Conservation (phyloP, 345 rosid genomes). For the Lepidium aucheri region DNA sequence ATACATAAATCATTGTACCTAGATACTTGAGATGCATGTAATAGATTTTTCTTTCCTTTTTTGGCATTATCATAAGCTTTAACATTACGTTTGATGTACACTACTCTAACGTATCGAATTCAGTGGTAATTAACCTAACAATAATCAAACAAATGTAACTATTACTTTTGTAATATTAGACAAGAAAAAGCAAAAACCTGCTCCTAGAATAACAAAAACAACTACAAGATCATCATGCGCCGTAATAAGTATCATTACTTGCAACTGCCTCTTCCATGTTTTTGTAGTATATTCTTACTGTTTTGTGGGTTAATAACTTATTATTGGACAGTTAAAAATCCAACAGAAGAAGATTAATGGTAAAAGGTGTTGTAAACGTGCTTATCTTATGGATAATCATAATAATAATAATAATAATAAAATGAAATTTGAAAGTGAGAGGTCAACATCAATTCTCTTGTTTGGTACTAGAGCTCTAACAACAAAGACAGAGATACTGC, state of each 20-base stretch:
- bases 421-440: background rate
- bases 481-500: conserved; percentile 20
- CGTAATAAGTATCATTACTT: background rate
- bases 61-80: background rate
- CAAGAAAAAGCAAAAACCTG: too few species aligned
- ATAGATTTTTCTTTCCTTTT: background rate
- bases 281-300: background rate
- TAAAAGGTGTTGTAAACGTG: background rate
- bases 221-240: background rate
- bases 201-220: too few species aligned
- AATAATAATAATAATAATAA: background rate
- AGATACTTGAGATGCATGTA: background rate
- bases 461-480: background rate
- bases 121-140: background rate
- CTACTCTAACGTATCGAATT: background rate
- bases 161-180: too few species aligned
- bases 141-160: too few species aligned
- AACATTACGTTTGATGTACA: background rate
- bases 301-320: conserved; percentile 1
- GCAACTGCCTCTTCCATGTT: background rate
- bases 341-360: background rate
- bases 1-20: background rate
- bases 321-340: background rate
- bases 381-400: background rate
- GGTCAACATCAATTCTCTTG: conserved; percentile 18